Percentiles rank a stretch among this genome's conserved stretches.
These are phyloP conservation scores for Plasmodium yoelii DNA, from an alignment of 169 alveolate genomes.

Conservation along the genomic window DNA sequence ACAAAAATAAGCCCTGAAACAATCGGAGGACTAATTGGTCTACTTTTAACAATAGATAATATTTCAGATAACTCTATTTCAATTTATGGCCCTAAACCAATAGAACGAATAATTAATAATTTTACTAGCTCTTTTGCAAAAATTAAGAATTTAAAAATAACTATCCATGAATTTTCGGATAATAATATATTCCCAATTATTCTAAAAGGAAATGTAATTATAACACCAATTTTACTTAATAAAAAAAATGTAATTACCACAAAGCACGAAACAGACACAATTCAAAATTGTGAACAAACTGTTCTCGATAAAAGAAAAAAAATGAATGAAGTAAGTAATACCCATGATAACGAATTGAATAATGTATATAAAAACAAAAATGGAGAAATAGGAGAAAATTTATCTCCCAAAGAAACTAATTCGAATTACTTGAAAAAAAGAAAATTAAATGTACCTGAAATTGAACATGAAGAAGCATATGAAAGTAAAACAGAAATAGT, in stretches of 20 bases:
- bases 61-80: conserved; percentile 78
- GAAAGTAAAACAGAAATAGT: not conserved
- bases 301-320: not conserved
- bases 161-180: conserved; percentile 34
- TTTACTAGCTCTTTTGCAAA: conserved; percentile 75
- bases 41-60: conserved; percentile 86
- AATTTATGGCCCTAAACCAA: conserved; percentile 86
- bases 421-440: conserved; percentile 13
- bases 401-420: not conserved
- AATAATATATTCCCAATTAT: conserved; percentile 22
- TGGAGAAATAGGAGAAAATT: not conserved
- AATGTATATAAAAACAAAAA: not conserved
- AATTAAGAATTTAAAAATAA: conserved; percentile 69
- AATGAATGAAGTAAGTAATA: not conserved
- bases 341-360: not conserved
- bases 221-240: conserved; percentile 46
- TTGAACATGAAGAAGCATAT: not conserved
- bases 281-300: not conserved
- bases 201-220: conserved; percentile 57
- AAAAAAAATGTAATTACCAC: not conserved
- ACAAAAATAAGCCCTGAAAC: conserved; percentile 83
- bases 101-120: conserved; percentile 65
- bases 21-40: conserved; percentile 88
- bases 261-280: not conserved
- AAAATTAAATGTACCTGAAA: not conserved